Conservation (phyloP, 2,329 filamentous ascomycete genomes). For the Mycosphaerella sp. region DNA sequence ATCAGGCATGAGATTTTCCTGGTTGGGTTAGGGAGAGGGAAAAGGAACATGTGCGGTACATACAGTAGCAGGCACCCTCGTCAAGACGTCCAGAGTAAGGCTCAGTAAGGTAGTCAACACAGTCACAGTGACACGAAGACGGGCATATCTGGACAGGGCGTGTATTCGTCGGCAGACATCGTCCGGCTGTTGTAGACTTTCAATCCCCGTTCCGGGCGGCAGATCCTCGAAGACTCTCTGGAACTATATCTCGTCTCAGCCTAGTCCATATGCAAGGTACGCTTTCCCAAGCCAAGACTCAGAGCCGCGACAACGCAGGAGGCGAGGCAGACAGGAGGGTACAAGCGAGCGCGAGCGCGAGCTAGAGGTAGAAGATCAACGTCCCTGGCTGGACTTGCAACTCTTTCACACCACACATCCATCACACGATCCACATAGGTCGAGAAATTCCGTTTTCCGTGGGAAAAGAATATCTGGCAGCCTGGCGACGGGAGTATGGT, state of each 20-base stretch:
- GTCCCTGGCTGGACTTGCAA: neutral
- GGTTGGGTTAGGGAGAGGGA: too few relatives aligned
- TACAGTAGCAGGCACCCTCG: too few relatives aligned
- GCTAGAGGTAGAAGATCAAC: neutral
- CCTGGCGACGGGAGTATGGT: neutral
- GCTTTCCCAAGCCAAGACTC: neutral
- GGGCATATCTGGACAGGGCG: neutral
- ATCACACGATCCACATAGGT: too few relatives aligned
- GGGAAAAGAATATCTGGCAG: neutral
- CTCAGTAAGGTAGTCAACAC: too few relatives aligned
- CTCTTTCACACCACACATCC: neutral
- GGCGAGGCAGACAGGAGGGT: too few relatives aligned
- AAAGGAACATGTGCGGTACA: too few relatives aligned
- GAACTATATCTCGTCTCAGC: neutral
- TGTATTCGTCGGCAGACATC: neutral
- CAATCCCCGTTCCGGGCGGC: neutral
- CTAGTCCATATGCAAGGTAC: constrained; percentile 2
- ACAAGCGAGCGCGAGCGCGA: too few relatives aligned
- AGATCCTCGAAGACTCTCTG: neutral
- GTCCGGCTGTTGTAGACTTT: neutral
- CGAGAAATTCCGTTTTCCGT: neutral
- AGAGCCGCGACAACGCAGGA: too few relatives aligned
- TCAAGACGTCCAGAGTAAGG: too few relatives aligned
- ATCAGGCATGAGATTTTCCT: too few relatives aligned
- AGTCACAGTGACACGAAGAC: neutral